These are phyloP conservation scores for Talaromyces sp. DNA, from an alignment of 2,329 filamentous ascomycete species.

Conservation along the genomic window DNA sequence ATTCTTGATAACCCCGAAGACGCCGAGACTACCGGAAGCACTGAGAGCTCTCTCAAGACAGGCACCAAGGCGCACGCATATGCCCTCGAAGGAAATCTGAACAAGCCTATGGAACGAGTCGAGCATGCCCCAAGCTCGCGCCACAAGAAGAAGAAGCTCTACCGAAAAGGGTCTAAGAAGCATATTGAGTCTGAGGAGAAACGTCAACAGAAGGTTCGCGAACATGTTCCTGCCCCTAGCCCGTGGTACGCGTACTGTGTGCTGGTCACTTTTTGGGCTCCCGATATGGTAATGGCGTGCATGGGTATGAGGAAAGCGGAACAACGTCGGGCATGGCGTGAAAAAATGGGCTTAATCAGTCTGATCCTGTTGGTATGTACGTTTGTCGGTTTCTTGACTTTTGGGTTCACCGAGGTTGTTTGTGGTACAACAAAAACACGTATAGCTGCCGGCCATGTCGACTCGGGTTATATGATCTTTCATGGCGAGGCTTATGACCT, in stretches of 20 bases:
- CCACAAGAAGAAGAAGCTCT: conserved; percentile 58
- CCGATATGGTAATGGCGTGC: conserved; percentile 77
- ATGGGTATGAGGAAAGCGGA: conserved; percentile 82
- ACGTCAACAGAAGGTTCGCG: conserved; percentile 56
- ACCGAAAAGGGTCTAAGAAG: conserved; percentile 57
- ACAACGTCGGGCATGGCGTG: conserved; percentile 89
- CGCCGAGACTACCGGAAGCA: conserved; percentile 51
- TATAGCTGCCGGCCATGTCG: conserved; percentile 78
- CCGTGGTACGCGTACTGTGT: conserved; percentile 95
- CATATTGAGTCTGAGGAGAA: conserved; percentile 55
- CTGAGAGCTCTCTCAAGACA: conserved; percentile 59
- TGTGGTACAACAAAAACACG: conserved; percentile 71
- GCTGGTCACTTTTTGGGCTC: conserved; percentile 90
- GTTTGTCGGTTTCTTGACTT: conserved; percentile 91
- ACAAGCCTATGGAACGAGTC: conserved; percentile 41
- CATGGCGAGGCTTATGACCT: conserved; percentile 89
- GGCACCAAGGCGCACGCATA: conserved; percentile 38
- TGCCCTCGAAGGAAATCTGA: conserved; percentile 33
- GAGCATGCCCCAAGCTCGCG: conserved; percentile 36
- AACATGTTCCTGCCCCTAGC: conserved; percentile 72
- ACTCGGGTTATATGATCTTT: conserved; percentile 86
- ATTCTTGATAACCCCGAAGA: conserved; percentile 66
- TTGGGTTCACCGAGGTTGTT: conserved; percentile 88
- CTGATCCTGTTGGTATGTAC: conserved; percentile 85
- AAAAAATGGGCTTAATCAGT: conserved; percentile 96